These are phyloP conservation scores for Cladosporium velox DNA, from an alignment of 2,329 filamentous ascomycete species.

Conservation along the genomic window DNA sequence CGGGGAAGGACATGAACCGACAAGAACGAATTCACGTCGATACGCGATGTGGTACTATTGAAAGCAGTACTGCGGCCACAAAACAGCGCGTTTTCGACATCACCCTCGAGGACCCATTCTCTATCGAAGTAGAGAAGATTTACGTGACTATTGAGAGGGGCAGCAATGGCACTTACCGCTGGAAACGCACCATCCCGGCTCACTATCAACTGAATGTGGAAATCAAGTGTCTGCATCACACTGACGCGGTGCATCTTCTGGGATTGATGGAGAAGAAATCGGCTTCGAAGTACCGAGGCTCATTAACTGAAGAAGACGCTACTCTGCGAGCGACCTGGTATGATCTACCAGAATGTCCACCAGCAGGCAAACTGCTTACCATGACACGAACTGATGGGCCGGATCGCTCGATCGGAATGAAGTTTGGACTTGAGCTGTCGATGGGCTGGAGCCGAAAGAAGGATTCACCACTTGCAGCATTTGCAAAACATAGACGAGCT, in stretches of 20 bases:
- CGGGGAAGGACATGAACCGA: slow-evolving; percentile 15
- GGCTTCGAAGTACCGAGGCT: slow-evolving; percentile 4
- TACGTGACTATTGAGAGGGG: slow-evolving; percentile 23
- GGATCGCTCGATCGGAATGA: slow-evolving; percentile 22
- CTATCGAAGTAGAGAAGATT: slow-evolving; percentile 29
- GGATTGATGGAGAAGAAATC: slow-evolving; percentile 28
- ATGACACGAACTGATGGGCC: slow-evolving; percentile 29
- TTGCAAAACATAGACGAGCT: slow-evolving; percentile 22
- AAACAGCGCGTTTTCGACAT: slow-evolving; percentile 27
- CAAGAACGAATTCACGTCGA: slow-evolving; percentile 22
- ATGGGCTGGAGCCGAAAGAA: slow-evolving; percentile 33
- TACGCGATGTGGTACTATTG: slow-evolving; percentile 25
- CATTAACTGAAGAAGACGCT: slow-evolving; percentile 24
- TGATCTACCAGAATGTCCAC: slow-evolving; percentile 35
- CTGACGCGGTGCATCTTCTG: slow-evolving; percentile 35
- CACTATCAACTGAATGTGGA: slow-evolving; percentile 31
- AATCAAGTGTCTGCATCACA: slow-evolving; percentile 35
- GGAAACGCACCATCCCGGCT: slow-evolving; percentile 28
- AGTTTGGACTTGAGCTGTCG: slow-evolving; percentile 30
- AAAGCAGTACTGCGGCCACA: neutral
- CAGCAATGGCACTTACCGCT: slow-evolving; percentile 22
- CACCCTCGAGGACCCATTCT: slow-evolving; percentile 29
- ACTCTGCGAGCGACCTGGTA: slow-evolving; percentile 34
- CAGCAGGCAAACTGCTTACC: slow-evolving; percentile 24
- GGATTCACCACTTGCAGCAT: slow-evolving; percentile 28